A percentile compares a stretch with the other conserved stretches of the same genome.
These are phyloP conservation scores for Cryphonectria japonica DNA, from an alignment of 2,329 filamentous ascomycete species.

Conservation along the genomic window DNA sequence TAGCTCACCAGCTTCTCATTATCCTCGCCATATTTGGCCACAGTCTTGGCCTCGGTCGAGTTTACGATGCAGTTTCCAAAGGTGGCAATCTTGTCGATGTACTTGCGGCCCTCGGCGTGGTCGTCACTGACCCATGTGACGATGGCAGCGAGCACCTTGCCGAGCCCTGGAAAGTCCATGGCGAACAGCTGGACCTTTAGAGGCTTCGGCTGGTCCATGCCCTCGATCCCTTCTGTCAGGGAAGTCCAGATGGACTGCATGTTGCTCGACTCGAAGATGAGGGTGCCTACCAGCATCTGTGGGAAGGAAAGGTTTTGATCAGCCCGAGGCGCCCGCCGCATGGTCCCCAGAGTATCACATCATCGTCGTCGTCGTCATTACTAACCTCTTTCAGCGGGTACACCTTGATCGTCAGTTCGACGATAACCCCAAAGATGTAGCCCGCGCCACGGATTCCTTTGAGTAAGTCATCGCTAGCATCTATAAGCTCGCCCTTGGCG, in stretches of 20 bases:
- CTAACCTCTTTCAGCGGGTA: conserved; percentile 29
- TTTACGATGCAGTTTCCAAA: conserved; percentile 32
- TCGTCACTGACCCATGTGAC: conserved; percentile 42
- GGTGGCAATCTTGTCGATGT: conserved; percentile 36
- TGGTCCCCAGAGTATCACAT: neutral
- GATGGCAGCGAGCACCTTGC: conserved; percentile 16
- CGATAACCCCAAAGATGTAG: conserved; percentile 35
- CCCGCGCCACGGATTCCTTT: conserved; percentile 37
- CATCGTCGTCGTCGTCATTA: too few relatives aligned
- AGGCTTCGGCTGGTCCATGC: neutral
- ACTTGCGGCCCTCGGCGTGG: conserved; percentile 36
- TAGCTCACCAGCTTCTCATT: conserved; percentile 22
- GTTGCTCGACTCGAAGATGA: conserved; percentile 16
- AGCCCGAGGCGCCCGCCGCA: neutral
- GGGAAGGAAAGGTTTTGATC: too few relatives aligned
- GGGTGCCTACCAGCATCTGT: conserved; percentile 15
- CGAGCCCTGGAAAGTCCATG: conserved; percentile 16
- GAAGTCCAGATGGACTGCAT: conserved; percentile 9
- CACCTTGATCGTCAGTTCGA: conserved; percentile 35
- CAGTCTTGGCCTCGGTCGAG: conserved; percentile 16
- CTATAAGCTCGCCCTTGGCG: conserved; percentile 35
- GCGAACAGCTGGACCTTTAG: conserved; percentile 8
- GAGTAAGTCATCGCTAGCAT: conserved; percentile 36
- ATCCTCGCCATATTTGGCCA: conserved; percentile 17
- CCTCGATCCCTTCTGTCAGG: neutral